Conservation (phyloP, 805 yeast species). For the Cyberlindnera misumaiensis region DNA sequence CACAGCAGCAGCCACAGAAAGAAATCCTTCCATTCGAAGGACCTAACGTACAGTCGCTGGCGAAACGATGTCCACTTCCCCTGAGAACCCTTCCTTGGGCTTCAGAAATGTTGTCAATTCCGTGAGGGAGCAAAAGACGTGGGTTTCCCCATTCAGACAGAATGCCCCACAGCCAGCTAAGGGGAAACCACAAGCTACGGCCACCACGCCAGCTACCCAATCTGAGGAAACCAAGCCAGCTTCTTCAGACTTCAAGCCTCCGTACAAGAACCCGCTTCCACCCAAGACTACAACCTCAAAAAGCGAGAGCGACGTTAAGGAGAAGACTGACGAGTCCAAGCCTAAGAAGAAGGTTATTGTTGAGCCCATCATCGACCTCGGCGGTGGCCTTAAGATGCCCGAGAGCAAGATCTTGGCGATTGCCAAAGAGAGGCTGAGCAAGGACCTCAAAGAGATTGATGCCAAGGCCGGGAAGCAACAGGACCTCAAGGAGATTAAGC, state of each 20-base stretch:
- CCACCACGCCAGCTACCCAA: conserved; percentile 1
- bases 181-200: background rate
- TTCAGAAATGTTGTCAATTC: conserved; percentile 18
- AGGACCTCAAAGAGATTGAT: conserved; percentile 16
- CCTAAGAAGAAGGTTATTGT: conserved; percentile 9
- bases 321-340: too few species aligned
- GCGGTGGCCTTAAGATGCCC: conserved; percentile 24
- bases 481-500: conserved; percentile 18
- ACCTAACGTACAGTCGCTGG: too few species aligned
- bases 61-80: background rate
- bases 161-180: background rate
- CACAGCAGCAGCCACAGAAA: too few species aligned
- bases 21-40: too few species aligned
- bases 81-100: conserved; percentile 4
- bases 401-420: conserved; percentile 21
- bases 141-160: conserved; percentile 26
- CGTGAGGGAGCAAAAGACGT: conserved; percentile 19
- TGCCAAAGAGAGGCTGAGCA: conserved; percentile 19
- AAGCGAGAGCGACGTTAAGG: background rate
- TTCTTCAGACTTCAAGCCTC: background rate
- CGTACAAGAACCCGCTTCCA: background rate
- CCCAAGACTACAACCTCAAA: background rate
- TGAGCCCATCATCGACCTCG: conserved; percentile 21
- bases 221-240: background rate
- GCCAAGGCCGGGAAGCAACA: conserved; percentile 21